Evolutionary conservation across 208 protist species (phyloP), one percentile per base, ranked within the genome.

Genomic region (Acanthamoeba healyi): DNA sequence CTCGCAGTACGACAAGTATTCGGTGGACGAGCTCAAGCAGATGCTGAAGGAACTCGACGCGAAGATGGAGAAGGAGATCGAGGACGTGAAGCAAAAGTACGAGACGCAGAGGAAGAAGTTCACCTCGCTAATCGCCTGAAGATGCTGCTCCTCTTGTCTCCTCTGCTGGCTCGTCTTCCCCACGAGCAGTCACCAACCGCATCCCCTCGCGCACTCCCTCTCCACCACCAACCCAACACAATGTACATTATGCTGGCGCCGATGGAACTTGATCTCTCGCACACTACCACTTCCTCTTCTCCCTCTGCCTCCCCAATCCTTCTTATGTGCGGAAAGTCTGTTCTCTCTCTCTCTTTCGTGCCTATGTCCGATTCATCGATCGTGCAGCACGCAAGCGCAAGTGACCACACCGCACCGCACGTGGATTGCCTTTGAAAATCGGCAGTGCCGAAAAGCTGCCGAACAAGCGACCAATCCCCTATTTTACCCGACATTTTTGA

Each of bases 61-160:
- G 0, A 65, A 91, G 58, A 91, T 91, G 84, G 56, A 91, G 84
- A 72, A 91, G 40, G 84, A 91, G 84, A 65, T 91, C 32, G 42
- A 72, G 17, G 58, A 91, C 34, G 58, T 91, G 6, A 91, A 65
- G 36, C 49, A 72, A 26, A 72, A 91, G 84, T 88, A 88, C 38
- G 70, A 79, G 40, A 34, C 70, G 36, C 70, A 79, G 70, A 79
- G 70, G 70, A 79, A 79, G 70, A 79, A 79, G 70, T 79, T 49
- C 36, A 26, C 70, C 36, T 79, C 70, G 70, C 40, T 79, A 40
- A 26, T 79, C 24, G 38, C 70, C 36, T 79, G 29, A 26, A 24
- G 36, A 10, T 24, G 24, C 17, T 61, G 54, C 19, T 3, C 54
- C 19, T 19, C 10, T n/a, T n/a, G 54, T 63, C 56, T 63, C 56